phyloP scores from a whole-genome alignment of 129 eudicot species.

The Flaveria robusta region DNA sequence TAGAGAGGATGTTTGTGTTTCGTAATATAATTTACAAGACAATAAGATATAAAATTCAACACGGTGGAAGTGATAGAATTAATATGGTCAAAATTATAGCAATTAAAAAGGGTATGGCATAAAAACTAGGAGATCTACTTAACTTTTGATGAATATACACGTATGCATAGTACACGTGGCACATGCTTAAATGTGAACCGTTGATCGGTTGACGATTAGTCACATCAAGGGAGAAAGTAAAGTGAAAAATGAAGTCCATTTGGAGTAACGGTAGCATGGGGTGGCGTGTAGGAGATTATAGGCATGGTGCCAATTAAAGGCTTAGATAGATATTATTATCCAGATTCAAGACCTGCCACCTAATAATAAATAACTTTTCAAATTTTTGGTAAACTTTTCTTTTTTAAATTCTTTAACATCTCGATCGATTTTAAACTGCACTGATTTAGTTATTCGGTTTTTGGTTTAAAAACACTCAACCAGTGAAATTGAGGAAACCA shows the following conservation, averaged over 20 bases:
- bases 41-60: too few species aligned
- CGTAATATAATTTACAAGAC: too few species aligned
- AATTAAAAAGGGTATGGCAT: constrained; percentile 18
- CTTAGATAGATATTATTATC: neutral
- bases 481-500: too few species aligned
- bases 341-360: neutral
- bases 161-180: neutral
- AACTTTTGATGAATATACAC: neutral
- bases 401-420: too few species aligned
- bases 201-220: constrained; percentile 27
- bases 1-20: too few species aligned
- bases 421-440: too few species aligned
- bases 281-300: constrained; percentile 20
- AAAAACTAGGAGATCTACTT: constrained; percentile 26
- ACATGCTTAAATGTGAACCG: neutral
- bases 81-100: neutral
- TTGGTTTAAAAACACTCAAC: too few species aligned
- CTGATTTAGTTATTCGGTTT: too few species aligned
- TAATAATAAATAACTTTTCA: neutral
- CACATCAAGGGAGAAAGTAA: neutral
- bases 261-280: constrained; percentile 8
- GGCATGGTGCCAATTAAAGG: constrained; percentile 34
- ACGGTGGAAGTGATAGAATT: too few species aligned
- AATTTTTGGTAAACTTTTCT: neutral
- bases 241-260: too few species aligned